A percentile compares a stretch with the other conserved stretches of the same genome.
Evolutionary conservation across 768 basidiomycete genomes (phyloP).

Genomic region (Galerina marginata): DNA sequence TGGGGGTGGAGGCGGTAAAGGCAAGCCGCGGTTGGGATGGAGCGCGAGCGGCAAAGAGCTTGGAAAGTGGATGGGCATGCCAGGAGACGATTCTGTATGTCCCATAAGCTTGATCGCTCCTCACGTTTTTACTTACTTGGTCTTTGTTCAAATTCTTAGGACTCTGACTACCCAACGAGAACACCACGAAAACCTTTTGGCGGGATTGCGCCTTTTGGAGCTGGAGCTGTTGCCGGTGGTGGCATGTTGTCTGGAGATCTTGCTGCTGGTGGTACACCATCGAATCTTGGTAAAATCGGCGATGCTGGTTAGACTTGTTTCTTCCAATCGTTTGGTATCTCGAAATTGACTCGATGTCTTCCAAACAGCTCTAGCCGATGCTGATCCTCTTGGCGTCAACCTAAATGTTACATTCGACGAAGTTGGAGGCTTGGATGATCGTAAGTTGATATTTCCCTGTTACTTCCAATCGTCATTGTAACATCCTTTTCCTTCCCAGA

Average conservation of each 20-base stretch:
- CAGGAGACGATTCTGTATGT: constrained; percentile 71
- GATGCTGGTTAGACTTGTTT: constrained; percentile 61
- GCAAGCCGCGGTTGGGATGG: constrained; percentile 65
- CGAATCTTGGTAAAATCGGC: constrained; percentile 84
- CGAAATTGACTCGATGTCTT: constrained; percentile 20
- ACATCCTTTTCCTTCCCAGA: constrained; percentile 50
- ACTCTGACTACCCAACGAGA: constrained; percentile 72
- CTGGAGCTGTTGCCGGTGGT: constrained; percentile 54
- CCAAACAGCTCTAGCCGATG: constrained; percentile 81
- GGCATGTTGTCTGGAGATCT: constrained; percentile 69
- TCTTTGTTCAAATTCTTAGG: constrained; percentile 41
- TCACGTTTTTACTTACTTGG: background rate
- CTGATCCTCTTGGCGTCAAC: constrained; percentile 94
- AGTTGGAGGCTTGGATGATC: constrained; percentile 94
- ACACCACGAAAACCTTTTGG: constrained; percentile 74
- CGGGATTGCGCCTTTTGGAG: constrained; percentile 54
- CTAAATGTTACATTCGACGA: constrained; percentile 94
- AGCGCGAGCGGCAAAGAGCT: constrained; percentile 81
- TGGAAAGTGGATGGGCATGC: constrained; percentile 78
- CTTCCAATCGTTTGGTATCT: constrained; percentile 18
- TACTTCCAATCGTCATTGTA: constrained; percentile 2
- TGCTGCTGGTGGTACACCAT: constrained; percentile 78
- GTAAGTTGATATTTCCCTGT: constrained; percentile 48
- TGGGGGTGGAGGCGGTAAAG: constrained; percentile 36
- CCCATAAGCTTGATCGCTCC: background rate